A percentile compares a stretch with the other conserved stretches of the same genome.
Conservation (phyloP, 768 basidiomycete species). For the Termitomyces sp. region DNA sequence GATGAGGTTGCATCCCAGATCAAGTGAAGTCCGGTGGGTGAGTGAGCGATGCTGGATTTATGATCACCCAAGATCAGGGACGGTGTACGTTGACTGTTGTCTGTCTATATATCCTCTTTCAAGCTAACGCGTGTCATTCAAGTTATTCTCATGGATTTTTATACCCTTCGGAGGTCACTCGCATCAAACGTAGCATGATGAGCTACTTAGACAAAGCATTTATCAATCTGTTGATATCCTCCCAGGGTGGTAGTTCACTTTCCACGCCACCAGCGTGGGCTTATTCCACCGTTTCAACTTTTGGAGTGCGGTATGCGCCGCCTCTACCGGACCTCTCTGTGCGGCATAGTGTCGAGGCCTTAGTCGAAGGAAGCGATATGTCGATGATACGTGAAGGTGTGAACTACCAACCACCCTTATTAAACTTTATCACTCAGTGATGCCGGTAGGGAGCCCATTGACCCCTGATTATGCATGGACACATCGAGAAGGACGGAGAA, state of each 20-base stretch:
- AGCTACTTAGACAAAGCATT: conserved; percentile 44
- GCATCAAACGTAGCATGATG: conserved; percentile 55
- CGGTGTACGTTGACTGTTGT: conserved; percentile 58
- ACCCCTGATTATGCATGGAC: conserved; percentile 65
- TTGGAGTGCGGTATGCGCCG: conserved; percentile 69
- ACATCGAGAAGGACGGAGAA: conserved; percentile 64
- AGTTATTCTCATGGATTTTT: conserved; percentile 94
- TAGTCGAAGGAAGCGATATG: conserved; percentile 91
- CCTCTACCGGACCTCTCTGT: conserved; percentile 63
- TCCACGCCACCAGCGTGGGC: conserved; percentile 37
- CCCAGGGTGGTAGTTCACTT: conserved; percentile 24
- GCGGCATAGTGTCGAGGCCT: conserved; percentile 77
- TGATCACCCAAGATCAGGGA: conserved; percentile 91
- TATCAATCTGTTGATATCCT: conserved; percentile 27
- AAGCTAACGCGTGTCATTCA: conserved; percentile 4
- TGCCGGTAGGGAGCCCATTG: conserved; percentile 45
- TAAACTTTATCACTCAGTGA: conserved; percentile 2
- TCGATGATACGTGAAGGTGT: conserved; percentile 64
- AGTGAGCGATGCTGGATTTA: conserved; percentile 97
- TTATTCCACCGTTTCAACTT: conserved; percentile 75
- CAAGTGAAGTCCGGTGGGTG: conserved; percentile 78
- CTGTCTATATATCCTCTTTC: conserved; percentile 5
- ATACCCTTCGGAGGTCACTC: conserved; percentile 82
- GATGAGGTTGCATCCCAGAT: conserved; percentile 83
- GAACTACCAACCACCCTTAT: conserved; percentile 6